Percentiles rank a stretch among this genome's conserved stretches.
phyloP scores from a whole-genome alignment of 805 yeast species.

The Saccharomycopsis vini region DNA sequence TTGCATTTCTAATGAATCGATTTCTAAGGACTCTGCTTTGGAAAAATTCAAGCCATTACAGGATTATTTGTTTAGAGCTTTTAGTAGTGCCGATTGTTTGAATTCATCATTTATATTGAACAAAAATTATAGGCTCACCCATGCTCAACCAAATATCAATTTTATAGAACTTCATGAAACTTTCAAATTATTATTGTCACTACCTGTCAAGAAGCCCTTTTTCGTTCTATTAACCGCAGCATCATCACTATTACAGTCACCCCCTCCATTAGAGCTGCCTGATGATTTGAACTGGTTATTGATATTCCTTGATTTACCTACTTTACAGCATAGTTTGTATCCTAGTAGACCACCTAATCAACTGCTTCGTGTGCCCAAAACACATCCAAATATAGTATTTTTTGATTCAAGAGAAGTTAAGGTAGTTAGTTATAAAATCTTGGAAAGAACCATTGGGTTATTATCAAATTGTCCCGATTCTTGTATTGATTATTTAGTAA shows the following conservation, averaged over 20 bases:
- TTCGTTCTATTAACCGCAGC: slow-evolving; percentile 45
- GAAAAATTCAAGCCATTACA: slow-evolving; percentile 43
- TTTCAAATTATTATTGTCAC: slow-evolving; percentile 36
- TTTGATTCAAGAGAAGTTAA: slow-evolving; percentile 43
- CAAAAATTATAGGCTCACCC: slow-evolving; percentile 23
- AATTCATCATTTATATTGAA: slow-evolving; percentile 42
- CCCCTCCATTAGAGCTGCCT: slow-evolving; percentile 32
- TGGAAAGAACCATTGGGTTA: slow-evolving; percentile 62
- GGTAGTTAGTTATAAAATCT: slow-evolving; percentile 53
- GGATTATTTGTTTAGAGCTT: slow-evolving; percentile 35
- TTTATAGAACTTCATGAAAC: slow-evolving; percentile 36
- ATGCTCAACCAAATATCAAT: slow-evolving; percentile 41
- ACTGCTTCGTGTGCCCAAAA: not conserved
- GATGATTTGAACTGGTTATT: slow-evolving; percentile 48
- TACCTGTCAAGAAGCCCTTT: slow-evolving; percentile 58
- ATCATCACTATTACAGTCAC: slow-evolving; percentile 43
- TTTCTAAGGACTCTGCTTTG: slow-evolving; percentile 16
- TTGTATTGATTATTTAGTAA: slow-evolving; percentile 36
- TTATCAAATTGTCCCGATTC: slow-evolving; percentile 41
- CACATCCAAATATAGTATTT: slow-evolving; percentile 7
- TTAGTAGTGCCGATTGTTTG: slow-evolving; percentile 38
- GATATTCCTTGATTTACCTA: slow-evolving; percentile 62
- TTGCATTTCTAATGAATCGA: slow-evolving; percentile 3
- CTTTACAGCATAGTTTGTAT: slow-evolving; percentile 30
- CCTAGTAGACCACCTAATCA: not conserved